phyloP scores from a whole-genome alignment of 2,329 filamentous ascomycete genomes.

The Beauveria caledonica region DNA sequence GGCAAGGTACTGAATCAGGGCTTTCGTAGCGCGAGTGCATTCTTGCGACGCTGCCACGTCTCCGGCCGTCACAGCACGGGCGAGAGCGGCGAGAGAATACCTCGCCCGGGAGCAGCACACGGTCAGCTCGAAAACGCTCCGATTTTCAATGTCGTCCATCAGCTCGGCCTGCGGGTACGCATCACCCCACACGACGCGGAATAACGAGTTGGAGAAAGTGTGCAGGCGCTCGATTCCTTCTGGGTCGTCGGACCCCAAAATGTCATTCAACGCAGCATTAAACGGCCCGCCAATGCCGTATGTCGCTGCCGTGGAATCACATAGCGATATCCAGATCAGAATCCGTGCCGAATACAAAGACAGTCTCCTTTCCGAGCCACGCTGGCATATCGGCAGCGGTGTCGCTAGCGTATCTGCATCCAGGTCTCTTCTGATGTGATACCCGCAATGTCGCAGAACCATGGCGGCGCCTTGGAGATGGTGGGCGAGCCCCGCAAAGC shows the following conservation, averaged over 20 bases:
- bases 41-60: slow-evolving; percentile 16
- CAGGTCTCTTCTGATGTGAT: slow-evolving; percentile 3
- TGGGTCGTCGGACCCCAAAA: slow-evolving; percentile 9
- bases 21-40: slow-evolving; percentile 13
- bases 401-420: background rate
- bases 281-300: slow-evolving; percentile 26
- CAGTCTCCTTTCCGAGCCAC: slow-evolving; percentile 11
- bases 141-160: slow-evolving; percentile 28
- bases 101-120: slow-evolving; percentile 24
- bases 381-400: background rate
- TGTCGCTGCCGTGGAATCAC: slow-evolving; percentile 23
- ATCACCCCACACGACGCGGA: slow-evolving; percentile 25
- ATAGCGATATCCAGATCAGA: slow-evolving; percentile 25
- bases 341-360: slow-evolving; percentile 26
- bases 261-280: slow-evolving; percentile 18
- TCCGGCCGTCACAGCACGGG: slow-evolving; percentile 13
- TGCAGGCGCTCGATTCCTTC: slow-evolving; percentile 22
- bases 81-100: slow-evolving; percentile 23
- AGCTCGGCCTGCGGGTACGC: slow-evolving; percentile 26
- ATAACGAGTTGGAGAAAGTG: slow-evolving; percentile 25
- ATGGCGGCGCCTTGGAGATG: slow-evolving; percentile 25
- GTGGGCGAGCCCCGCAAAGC: slow-evolving; percentile 21
- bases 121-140: slow-evolving; percentile 24
- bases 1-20: slow-evolving; percentile 17
- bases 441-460: slow-evolving; percentile 21